Evolutionary conservation across 2,329 filamentous ascomycete species (phyloP).

Genomic region (Aspergillus puulaauensis): DNA sequence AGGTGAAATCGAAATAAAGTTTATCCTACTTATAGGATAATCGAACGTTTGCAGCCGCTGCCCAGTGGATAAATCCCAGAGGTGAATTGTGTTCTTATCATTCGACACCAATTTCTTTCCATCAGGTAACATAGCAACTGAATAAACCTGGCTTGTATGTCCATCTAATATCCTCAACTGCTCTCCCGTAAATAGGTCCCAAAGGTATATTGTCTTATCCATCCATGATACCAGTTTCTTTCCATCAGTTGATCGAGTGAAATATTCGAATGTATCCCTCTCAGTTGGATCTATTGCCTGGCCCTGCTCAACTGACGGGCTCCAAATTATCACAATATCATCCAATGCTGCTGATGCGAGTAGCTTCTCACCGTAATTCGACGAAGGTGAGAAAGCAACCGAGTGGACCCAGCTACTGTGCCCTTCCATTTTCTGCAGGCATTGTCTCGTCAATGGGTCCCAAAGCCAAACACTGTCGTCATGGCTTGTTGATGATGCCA

Average conservation of each 20-base stretch:
- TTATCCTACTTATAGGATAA: no score
- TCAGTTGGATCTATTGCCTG: background rate
- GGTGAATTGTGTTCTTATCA: background rate
- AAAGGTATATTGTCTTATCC: no score
- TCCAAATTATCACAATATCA: background rate
- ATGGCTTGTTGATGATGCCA: slow-evolving; percentile 15
- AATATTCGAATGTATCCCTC: background rate
- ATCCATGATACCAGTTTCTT: no score
- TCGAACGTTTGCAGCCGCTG: no score
- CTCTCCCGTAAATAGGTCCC: no score
- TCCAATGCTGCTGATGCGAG: background rate
- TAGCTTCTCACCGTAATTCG: background rate
- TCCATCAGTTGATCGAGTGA: background rate
- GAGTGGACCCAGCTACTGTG: background rate
- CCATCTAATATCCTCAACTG: no score
- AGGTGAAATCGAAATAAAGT: no score
- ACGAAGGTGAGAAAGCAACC: background rate
- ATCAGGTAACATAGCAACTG: background rate
- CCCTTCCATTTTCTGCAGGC: background rate
- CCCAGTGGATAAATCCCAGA: background rate
- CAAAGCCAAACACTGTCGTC: slow-evolving; percentile 10
- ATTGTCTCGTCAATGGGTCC: background rate
- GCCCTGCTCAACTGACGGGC: background rate
- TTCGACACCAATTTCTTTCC: background rate
- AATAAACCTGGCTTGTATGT: no score